phyloP scores from a whole-genome alignment of 2,329 filamentous ascomycete genomes.

The Colletotrichum nymphaeae region DNA sequence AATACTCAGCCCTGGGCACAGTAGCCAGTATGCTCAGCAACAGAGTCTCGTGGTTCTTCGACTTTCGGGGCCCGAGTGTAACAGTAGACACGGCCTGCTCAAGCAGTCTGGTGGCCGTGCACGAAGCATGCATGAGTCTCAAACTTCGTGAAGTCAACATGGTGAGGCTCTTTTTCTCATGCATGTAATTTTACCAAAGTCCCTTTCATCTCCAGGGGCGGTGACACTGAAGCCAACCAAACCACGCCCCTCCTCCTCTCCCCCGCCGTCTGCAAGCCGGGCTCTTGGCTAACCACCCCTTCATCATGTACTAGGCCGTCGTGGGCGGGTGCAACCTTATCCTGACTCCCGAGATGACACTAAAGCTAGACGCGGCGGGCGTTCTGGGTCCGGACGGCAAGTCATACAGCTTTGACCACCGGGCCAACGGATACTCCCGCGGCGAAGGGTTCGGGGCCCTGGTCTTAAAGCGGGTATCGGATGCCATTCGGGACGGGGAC shows the following conservation, averaged over 20 bases:
- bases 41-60: constrained; percentile 50
- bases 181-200: not conserved
- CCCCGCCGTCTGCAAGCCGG: not conserved
- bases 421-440: constrained; percentile 46
- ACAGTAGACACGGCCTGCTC: constrained; percentile 55
- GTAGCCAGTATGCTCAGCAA: constrained; percentile 46
- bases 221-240: not conserved
- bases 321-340: constrained; percentile 40
- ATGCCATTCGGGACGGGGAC: constrained; percentile 56
- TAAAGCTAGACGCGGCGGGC: constrained; percentile 28
- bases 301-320: constrained; percentile 47
- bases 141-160: constrained; percentile 34
- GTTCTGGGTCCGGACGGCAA: constrained; percentile 44
- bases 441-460: constrained; percentile 62
- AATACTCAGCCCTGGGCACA: constrained; percentile 43
- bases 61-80: constrained; percentile 46
- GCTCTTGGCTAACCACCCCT: constrained; percentile 46
- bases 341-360: constrained; percentile 34
- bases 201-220: not conserved
- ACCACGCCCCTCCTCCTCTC: no score
- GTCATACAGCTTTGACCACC: constrained; percentile 46
- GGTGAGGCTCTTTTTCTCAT: constrained; percentile 20
- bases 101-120: constrained; percentile 47
- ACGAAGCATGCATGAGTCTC: constrained; percentile 42
- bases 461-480: constrained; percentile 60